These are phyloP conservation scores for Fusarium sterilihyphosum DNA, from an alignment of 2,329 filamentous ascomycete genomes.

Conservation along the genomic window DNA sequence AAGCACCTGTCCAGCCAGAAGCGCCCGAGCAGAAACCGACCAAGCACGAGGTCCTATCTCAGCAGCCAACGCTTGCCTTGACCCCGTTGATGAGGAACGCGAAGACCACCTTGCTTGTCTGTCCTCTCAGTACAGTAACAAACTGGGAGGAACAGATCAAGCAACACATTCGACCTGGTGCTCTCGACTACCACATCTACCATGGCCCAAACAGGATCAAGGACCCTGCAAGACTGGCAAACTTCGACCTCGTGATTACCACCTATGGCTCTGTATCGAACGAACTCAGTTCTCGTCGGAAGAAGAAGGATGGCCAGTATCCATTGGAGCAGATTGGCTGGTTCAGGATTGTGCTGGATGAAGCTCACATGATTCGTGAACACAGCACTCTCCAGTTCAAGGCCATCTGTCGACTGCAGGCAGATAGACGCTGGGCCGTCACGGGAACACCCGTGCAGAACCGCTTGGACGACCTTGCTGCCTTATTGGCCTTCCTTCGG, in stretches of 20 bases:
- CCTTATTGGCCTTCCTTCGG: slow-evolving; percentile 85
- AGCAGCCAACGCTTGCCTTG: slow-evolving; percentile 57
- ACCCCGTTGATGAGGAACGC: slow-evolving; percentile 72
- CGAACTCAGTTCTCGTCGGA: slow-evolving; percentile 74
- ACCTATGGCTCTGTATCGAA: slow-evolving; percentile 90
- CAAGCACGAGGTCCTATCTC: slow-evolving; percentile 44
- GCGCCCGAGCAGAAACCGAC: slow-evolving; percentile 52
- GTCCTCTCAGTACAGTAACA: slow-evolving; percentile 87
- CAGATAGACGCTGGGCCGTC: slow-evolving; percentile 92
- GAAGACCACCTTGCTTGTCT: slow-evolving; percentile 85
- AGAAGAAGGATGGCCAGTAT: slow-evolving; percentile 66
- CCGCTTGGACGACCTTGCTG: slow-evolving; percentile 86
- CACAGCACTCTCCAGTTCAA: slow-evolving; percentile 84
- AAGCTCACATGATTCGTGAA: slow-evolving; percentile 94
- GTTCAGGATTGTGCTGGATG: slow-evolving; percentile 94
- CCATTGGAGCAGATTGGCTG: slow-evolving; percentile 84
- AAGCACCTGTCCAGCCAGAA: slow-evolving; percentile 61
- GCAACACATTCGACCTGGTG: slow-evolving; percentile 74
- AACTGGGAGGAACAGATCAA: slow-evolving; percentile 97
- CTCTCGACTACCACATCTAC: slow-evolving; percentile 82
- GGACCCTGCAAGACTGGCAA: slow-evolving; percentile 72
- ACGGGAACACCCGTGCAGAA: slow-evolving; percentile 98
- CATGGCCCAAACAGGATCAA: slow-evolving; percentile 83
- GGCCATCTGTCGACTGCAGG: slow-evolving; percentile 81
- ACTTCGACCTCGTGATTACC: slow-evolving; percentile 87